Base-by-base conservation (phyloP, 768 basidiomycete species). In the Serendipita sp. region DNA sequence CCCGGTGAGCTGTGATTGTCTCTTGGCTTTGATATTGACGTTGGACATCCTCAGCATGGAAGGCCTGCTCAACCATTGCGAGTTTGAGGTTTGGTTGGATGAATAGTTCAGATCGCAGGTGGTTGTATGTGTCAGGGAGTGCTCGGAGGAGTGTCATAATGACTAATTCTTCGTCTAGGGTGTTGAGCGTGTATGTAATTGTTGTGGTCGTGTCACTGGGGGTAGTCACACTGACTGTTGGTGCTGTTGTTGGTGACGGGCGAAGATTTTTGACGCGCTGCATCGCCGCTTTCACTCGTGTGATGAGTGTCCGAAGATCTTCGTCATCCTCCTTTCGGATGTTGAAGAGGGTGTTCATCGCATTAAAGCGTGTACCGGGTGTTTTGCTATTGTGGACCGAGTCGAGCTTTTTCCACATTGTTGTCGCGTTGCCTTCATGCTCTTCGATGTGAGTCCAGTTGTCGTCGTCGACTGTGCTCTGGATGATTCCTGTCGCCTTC, bases 221-320 rank as follows among this genome's bases (percentile, higher is more conserved):
- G n/a, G n/a, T 13, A 20, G 42, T 43, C 20, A 13, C 13, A 20
- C 42, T n/a, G 13, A 20, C 13, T 13, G 42, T 13, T 13, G 42
- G 13, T n/a, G 42, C 42, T 43, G 42, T 13, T 13, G 50, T 17
- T 24, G 13, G 14, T n/a, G n/a, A n/a, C 30, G 66, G 62, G 16
- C 60, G 66, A n/a, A 67, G 53, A 42, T 61, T 33, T 44, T 65
- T 63, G 50, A 67, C 62, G 62, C 62, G 61, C 17, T 62, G 64
- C 62, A 66, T 63, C 34, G 61, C 45, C 43, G 50, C 44, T n/a
- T 53, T 42, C 22, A 64, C 60, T 61, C 65, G 30, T n/a, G 33
- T 63, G 7, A 48, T 56, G 28, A 67, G 62, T n/a, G 64, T 24
- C 17, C 30, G 26, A 41, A 67, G 64, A 58, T 41, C 51, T 48